These are phyloP conservation scores for Wakefieldia striispora DNA, from an alignment of 768 basidiomycete genomes.

Conservation along the genomic window DNA sequence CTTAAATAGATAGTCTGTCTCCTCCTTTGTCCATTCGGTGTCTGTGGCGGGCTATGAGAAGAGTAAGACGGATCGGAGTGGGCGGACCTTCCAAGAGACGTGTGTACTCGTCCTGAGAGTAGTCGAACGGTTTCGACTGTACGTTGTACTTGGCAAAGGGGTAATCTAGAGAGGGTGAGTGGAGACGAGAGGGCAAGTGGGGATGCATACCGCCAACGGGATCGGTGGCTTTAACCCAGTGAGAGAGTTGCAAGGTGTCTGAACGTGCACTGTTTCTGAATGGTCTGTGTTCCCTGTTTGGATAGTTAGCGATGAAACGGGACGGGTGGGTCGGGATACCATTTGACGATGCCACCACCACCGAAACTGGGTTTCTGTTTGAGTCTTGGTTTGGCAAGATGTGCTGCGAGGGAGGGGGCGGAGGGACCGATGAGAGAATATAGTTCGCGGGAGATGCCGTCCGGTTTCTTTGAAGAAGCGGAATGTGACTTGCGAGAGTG, in stretches of 20 bases:
- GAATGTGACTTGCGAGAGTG: slow-evolving; percentile 45
- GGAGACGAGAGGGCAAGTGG: background rate
- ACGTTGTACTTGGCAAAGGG: slow-evolving; percentile 83
- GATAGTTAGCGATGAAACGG: background rate
- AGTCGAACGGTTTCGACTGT: slow-evolving; percentile 60
- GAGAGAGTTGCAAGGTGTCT: slow-evolving; percentile 67
- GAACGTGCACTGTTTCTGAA: slow-evolving; percentile 74
- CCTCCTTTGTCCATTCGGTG: slow-evolving; percentile 85
- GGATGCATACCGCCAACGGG: slow-evolving; percentile 48
- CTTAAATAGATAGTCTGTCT: slow-evolving; percentile 89
- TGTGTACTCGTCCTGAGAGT: slow-evolving; percentile 86
- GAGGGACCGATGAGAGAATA: slow-evolving; percentile 95
- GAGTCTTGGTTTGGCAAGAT: slow-evolving; percentile 76
- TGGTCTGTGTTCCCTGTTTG: slow-evolving; percentile 66
- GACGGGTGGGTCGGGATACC: slow-evolving; percentile 42
- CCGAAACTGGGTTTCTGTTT: slow-evolving; percentile 84
- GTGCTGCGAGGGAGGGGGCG: slow-evolving; percentile 79
- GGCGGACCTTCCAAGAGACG: slow-evolving; percentile 68
- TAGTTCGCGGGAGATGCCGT: slow-evolving; percentile 90
- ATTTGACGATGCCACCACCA: slow-evolving; percentile 61
- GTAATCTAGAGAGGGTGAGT: slow-evolving; percentile 50
- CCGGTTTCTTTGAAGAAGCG: slow-evolving; percentile 60
- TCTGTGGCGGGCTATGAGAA: slow-evolving; percentile 41
- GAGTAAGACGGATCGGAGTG: background rate
- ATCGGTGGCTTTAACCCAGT: slow-evolving; percentile 78